Percentiles rank a stretch among this genome's conserved stretches.
Evolutionary conservation across 179 eudicot species (phyloP).

Genomic region (Spergularia azorica): DNA sequence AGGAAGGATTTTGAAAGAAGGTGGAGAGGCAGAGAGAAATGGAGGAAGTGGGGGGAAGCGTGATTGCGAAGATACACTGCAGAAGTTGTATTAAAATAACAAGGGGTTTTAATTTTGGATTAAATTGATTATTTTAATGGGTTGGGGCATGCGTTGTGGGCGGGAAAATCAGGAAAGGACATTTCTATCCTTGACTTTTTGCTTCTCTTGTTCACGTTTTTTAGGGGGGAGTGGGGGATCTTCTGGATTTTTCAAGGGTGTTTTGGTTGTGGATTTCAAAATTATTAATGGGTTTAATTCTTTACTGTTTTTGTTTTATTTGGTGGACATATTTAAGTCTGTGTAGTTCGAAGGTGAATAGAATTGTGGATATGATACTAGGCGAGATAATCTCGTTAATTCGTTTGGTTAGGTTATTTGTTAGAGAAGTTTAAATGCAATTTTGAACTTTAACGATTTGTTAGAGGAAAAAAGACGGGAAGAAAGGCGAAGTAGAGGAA

Average conservation of each 20-base stretch:
- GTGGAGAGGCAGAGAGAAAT: not conserved
- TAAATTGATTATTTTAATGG: conserved; percentile 4
- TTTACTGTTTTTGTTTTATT: too few relatives aligned
- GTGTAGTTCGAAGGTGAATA: too few relatives aligned
- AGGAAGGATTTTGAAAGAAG: not conserved
- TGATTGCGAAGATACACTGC: not conserved
- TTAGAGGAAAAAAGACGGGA: too few relatives aligned
- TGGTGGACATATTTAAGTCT: too few relatives aligned
- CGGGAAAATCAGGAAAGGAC: conserved; percentile 40
- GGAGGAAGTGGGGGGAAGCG: conserved; percentile 18
- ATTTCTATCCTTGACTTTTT: conserved; percentile 20
- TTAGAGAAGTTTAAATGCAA: too few relatives aligned
- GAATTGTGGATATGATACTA: too few relatives aligned
- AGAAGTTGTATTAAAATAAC: not conserved
- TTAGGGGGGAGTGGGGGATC: not conserved
- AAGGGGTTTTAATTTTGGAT: not conserved
- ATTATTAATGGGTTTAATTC: not conserved
- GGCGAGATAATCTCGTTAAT: too few relatives aligned
- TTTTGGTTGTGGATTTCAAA: conserved; percentile 5
- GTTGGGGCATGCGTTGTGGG: conserved; percentile 27
- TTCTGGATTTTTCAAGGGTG: not conserved
- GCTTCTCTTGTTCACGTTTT: not conserved
- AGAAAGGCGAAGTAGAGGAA: too few relatives aligned
- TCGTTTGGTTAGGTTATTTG: too few relatives aligned
- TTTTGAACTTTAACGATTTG: too few relatives aligned